Percentiles rank a stretch among this genome's conserved stretches.
These are phyloP conservation scores for Thermochaetoides thermophila DNA, from an alignment of 495 filamentous ascomycete species.

Conservation along the genomic window DNA sequence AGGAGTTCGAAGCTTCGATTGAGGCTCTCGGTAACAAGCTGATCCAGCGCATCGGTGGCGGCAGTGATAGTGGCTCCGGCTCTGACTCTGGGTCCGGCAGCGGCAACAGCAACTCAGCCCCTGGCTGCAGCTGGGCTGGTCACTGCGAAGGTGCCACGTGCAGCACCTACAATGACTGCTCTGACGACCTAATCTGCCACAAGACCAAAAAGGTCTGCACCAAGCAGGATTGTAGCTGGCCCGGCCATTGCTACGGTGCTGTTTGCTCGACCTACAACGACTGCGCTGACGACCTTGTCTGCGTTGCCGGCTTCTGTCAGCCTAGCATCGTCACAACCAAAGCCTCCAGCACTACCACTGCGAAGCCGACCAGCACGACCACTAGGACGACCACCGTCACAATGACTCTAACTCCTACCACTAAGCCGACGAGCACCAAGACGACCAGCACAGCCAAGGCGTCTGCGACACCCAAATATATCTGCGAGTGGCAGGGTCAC, in stretches of 20 bases:
- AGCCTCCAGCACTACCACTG: too few relatives aligned
- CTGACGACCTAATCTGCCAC: not conserved
- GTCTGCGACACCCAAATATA: too few relatives aligned
- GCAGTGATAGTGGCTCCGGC: too few relatives aligned
- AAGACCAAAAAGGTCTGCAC: not conserved
- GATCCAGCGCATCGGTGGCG: slow-evolving; percentile 9
- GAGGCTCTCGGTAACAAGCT: slow-evolving; percentile 31
- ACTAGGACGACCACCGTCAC: too few relatives aligned
- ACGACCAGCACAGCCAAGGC: slow-evolving; percentile 1
- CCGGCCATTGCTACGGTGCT: slow-evolving; percentile 3
- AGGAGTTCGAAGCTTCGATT: slow-evolving; percentile 37
- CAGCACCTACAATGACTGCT: slow-evolving; percentile 9
- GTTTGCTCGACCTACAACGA: not conserved
- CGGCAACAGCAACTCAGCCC: too few relatives aligned
- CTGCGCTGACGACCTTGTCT: not conserved
- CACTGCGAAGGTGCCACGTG: slow-evolving; percentile 7
- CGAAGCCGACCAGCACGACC: too few relatives aligned
- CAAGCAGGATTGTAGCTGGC: not conserved
- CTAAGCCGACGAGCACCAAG: too few relatives aligned
- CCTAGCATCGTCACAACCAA: too few relatives aligned
- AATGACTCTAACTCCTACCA: too few relatives aligned
- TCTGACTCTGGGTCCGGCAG: too few relatives aligned
- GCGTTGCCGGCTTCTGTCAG: too few relatives aligned
- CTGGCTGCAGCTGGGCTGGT: slow-evolving; percentile 5
- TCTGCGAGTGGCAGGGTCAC: slow-evolving; percentile 4